Evolutionary conservation across 352 stramenopile genomes (phyloP), one percentile per base, ranked within the genome.

Genomic region (Globisporangium ultimum): DNA sequence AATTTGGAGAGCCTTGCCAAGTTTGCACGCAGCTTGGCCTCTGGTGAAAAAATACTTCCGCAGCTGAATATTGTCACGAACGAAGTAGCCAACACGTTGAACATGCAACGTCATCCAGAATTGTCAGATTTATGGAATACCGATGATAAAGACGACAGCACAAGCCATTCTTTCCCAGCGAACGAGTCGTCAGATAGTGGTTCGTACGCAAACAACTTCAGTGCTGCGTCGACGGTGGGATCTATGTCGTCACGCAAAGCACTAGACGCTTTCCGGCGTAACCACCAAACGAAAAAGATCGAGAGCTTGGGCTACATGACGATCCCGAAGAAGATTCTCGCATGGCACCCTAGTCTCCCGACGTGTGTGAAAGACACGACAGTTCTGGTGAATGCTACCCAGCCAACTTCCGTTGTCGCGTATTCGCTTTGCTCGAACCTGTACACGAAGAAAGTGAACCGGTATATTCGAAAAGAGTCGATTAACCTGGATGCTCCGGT

Each of bases 351-450:
- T 9, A 92, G 80, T 58, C 64, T 96, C 18, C 80, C 81, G 10
- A 63, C 74, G 34, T 84, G 87, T 10, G 76, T 83, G 11, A 83
- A 89, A 49, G 84, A 92, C 55, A 83, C 71, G 3, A 77, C 78
- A 11, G 80, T 96, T 14, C 61, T 94, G 8, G 87, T 96, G 18
- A 94, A 93, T 59, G 68, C 76, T 6, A 77, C 76, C 3, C 81
- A 96, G 58, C 87, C 85, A 5, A 96, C 87, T 28, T 96, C 87
- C 6, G 79, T 93, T 11, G 84, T 94, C 12, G 87, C 87, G 8
- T 96, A 92, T 45, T 93, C 85, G 22, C 63, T 96, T 12, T 93
- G 84, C 55, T 96, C 87, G 14, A 86, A 87, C 36, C 68, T 84
- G 52, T 94, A 96, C 68, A 89, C 71, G 14, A 78, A 86, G 28